Evolutionary conservation across 179 eudicot genomes (phyloP).

Genomic region (Beta macrorhiza): DNA sequence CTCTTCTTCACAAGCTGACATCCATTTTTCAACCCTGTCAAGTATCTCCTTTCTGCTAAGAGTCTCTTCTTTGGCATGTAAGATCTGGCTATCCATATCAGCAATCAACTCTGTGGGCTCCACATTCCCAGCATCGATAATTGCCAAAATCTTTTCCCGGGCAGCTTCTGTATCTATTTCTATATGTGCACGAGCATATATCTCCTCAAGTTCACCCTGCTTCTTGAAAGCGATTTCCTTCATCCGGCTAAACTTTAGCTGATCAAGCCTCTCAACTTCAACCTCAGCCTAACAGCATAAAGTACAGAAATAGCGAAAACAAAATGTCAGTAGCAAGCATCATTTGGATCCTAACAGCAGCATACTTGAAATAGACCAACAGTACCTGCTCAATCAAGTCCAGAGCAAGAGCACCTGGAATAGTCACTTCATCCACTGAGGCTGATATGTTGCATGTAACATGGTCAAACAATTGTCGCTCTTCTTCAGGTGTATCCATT

Average conservation of each 20-base stretch:
- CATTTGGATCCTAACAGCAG: not conserved
- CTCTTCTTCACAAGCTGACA: slow-evolving; percentile 99
- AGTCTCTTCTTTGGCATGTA: slow-evolving; percentile 92
- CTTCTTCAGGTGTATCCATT: slow-evolving; percentile 88
- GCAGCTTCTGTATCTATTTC: slow-evolving; percentile 88
- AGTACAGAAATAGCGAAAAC: not conserved
- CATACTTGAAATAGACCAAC: slow-evolving; percentile 12
- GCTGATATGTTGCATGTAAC: slow-evolving; percentile 93
- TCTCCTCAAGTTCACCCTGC: slow-evolving; percentile 91
- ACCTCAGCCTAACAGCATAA: slow-evolving; percentile 71
- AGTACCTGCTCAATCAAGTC: slow-evolving; percentile 94
- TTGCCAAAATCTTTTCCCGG: slow-evolving; percentile 65
- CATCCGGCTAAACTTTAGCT: slow-evolving; percentile 88
- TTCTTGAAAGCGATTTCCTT: slow-evolving; percentile 95
- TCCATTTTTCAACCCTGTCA: slow-evolving; percentile 99
- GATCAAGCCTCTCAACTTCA: slow-evolving; percentile 96
- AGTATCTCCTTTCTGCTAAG: slow-evolving; percentile 86
- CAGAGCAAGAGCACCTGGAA: slow-evolving; percentile 90
- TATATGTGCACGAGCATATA: slow-evolving; percentile 82
- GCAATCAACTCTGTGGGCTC: slow-evolving; percentile 92
- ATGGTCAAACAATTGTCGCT: slow-evolving; percentile 79
- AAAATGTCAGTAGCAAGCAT: slow-evolving; percentile 19
- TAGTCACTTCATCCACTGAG: slow-evolving; percentile 80
- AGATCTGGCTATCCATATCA: slow-evolving; percentile 92
- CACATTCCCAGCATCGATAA: slow-evolving; percentile 85